Evolutionary conservation across 108 stramenopile species (phyloP), one percentile per base, ranked within the genome.

Genomic region (Fistulifera solaris): DNA sequence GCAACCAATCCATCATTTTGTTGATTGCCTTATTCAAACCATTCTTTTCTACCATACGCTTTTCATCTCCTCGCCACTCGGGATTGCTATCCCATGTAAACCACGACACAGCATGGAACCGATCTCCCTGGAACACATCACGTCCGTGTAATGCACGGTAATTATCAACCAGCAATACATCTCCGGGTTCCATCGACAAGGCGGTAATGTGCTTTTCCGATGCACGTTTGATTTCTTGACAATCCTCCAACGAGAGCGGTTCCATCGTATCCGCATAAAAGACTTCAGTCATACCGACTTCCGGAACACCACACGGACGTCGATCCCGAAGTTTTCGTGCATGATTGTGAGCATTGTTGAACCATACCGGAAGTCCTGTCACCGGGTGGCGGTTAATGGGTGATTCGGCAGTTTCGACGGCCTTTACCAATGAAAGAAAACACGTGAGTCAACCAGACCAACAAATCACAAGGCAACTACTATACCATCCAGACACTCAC

Each of bases 281-380:
- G 17, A 93, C 91, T 62, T 93, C 91, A 1, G 91, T 93, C 91
- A 93, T 93, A 35, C 91, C 91, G 15, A 93, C 91, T 67, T 93
- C 91, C 22, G 91, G 91, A 7, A 93, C 91, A 57, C 85, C 85
- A 54, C 87, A 89, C 8, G 91, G 91, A 28, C 91, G 59, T 42
- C 87, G 57, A 59, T 93, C 91, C 22, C 91, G 68, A 28, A 93
- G 57, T 57, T 93, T 88, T 18, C 91, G 72, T 7, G 85, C 83
- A 55, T 93, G 91, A 56, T 93, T 93, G 76, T 93, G 91, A 10
- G 78, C 77, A 66, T 93, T 93, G 68, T 80, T 86, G 70, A 93
- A 93, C 87, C 87, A 93, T 22, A 93, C 85, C 7, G 87, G 87
- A 49, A 86, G 61, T 25, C 83, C 83, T 27, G 91, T 93, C 12